Evolutionary conservation across 2,329 filamentous ascomycete species (phyloP).

Genomic region (Claviceps fusiformis): DNA sequence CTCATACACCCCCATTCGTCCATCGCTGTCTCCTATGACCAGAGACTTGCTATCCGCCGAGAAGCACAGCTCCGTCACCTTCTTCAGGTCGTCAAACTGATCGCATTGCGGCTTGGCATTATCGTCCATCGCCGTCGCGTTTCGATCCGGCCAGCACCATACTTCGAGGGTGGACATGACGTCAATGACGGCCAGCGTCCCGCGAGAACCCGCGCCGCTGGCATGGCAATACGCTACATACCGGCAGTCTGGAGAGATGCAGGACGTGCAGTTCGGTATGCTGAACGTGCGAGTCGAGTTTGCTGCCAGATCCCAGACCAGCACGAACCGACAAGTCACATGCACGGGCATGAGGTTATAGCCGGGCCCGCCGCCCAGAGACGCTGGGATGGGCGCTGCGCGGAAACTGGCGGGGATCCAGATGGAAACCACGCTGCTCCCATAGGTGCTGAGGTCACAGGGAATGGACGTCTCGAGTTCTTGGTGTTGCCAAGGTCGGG

Average conservation of each 20-base stretch:
- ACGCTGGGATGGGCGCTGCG: slow-evolving; percentile 16
- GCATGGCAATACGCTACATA: slow-evolving; percentile 27
- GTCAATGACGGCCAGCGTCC: slow-evolving; percentile 23
- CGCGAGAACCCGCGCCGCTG: slow-evolving; percentile 19
- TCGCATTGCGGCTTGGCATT: slow-evolving; percentile 14
- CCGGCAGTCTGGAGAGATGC: slow-evolving; percentile 26
- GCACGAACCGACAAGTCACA: slow-evolving; percentile 21
- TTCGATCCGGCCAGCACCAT: slow-evolving; percentile 25
- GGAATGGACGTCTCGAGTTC: slow-evolving; percentile 27
- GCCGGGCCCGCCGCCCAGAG: slow-evolving; percentile 13
- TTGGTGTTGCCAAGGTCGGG: slow-evolving; percentile 22
- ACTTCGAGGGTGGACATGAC: slow-evolving; percentile 22
- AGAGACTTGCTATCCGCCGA: slow-evolving; percentile 23
- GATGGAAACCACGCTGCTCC: slow-evolving; percentile 24
- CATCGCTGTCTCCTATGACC: slow-evolving; percentile 21
- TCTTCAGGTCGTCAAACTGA: slow-evolving; percentile 20
- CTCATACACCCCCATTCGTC: slow-evolving; percentile 23
- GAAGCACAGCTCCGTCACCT: slow-evolving; percentile 25
- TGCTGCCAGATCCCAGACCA: slow-evolving; percentile 26
- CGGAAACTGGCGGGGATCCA: slow-evolving; percentile 27
- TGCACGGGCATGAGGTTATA: slow-evolving; percentile 21
- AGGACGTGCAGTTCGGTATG: slow-evolving; percentile 25
- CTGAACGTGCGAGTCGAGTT: slow-evolving; percentile 23
- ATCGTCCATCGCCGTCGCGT: slow-evolving; percentile 13
- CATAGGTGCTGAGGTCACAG: slow-evolving; percentile 22